Evolutionary conservation across 345 rosid genomes (phyloP).

Genomic region (Gossypioides kirkii): DNA sequence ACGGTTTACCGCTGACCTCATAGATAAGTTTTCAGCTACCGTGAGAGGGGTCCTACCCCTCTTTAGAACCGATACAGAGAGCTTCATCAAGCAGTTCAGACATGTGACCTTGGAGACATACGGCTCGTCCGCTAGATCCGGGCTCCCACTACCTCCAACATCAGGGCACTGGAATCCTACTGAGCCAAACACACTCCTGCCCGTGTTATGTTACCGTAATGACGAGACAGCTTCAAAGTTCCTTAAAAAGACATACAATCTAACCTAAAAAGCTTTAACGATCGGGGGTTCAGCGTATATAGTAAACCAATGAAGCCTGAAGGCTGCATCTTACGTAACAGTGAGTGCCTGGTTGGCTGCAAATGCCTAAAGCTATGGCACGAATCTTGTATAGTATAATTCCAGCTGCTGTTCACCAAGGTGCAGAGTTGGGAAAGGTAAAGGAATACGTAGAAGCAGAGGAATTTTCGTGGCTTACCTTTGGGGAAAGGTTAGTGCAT

Average conservation of each 20-base stretch:
- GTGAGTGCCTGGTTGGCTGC: not conserved
- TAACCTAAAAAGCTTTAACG: slow-evolving; percentile 62
- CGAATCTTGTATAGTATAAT: slow-evolving; percentile 17
- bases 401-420: not conserved
- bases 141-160: slow-evolving; percentile 87
- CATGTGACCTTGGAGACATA: slow-evolving; percentile 60
- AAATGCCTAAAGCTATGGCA: not conserved
- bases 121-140: slow-evolving; percentile 70
- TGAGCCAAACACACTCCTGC: slow-evolving; percentile 81
- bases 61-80: slow-evolving; percentile 73
- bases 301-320: slow-evolving; percentile 22
- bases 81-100: slow-evolving; percentile 70
- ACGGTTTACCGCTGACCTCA: slow-evolving; percentile 79
- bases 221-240: slow-evolving; percentile 83
- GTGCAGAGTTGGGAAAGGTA: not conserved
- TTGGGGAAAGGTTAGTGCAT: slow-evolving; percentile 10
- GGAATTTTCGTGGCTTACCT: not conserved
- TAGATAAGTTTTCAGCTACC: slow-evolving; percentile 65
- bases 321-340: slow-evolving; percentile 17
- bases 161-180: slow-evolving; percentile 87
- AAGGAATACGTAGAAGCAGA: not conserved
- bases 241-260: slow-evolving; percentile 81
- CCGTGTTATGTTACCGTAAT: slow-evolving; percentile 77
- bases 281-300: slow-evolving; percentile 1
- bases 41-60: slow-evolving; percentile 73